Evolutionary conservation across 345 rosid genomes (phyloP), one percentile per base, ranked within the genome.

Genomic region (Gossypium longicalyx): DNA sequence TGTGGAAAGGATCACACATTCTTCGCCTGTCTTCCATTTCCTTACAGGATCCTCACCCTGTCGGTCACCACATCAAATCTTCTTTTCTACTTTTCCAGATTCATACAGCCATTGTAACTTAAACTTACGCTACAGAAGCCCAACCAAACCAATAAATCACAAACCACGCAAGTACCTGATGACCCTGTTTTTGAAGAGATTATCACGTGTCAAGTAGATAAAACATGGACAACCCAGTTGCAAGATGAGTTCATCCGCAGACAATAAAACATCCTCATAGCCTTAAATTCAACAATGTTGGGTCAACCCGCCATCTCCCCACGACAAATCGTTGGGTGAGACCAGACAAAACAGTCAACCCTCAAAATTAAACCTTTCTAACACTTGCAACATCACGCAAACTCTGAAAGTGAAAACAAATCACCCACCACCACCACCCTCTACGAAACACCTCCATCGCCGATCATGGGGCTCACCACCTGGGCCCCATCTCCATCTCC

Each of bases 211-310:
- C 69, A 23, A 25, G 0, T 3, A 4, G 7, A 12, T 1, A 60
- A 34, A 19, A 0, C 9, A 25, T 16, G 65, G 43, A 11, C 2
- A 16, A 1, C 22, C 61, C 0, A 38, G 61, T 15, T 70, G 23
- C 13, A 12, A 20, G 7, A 51, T 52, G 25, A 1, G 7, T 2
- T 12, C 12, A 34, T 17, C n/a, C 58, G 76, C 80, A 86, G 38
- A 13, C 0, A 76, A 83, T 12, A 23, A 15, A 22, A 64, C 3
- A 51, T 10, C 44, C 59, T 17, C 11, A 7, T 48, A 43, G 84
- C 88, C 83, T 85, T 84, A 76, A 84, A 81, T 83, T 85, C 86
- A 77, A 54, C 53, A 75, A 75, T 51, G 87, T 81, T 87, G 65
- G 84, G 57, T 52, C 16, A 76, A 77, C 78, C 78, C 72, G 58